Evolutionary conservation across 1,284 basidiomycete species (phyloP), one percentile per base, ranked within the genome.

Genomic region (Sporisorium graminicola): DNA sequence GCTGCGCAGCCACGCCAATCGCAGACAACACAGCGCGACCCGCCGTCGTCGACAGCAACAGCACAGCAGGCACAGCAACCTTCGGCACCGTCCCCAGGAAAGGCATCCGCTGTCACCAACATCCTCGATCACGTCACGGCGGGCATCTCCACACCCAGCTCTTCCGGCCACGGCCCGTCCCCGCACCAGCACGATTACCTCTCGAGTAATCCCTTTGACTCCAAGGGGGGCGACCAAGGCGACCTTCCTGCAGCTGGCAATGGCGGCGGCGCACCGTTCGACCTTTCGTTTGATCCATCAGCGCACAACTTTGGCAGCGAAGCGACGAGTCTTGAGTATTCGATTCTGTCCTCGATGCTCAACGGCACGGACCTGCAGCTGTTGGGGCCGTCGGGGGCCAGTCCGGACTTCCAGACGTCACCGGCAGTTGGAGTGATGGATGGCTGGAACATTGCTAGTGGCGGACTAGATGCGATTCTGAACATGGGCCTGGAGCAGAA

Each of bases 311-410:
- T 94, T 85, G 92, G 91, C 54, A 93, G 93, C 46, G 93, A 94
- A 85, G 92, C 92, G 18, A 93, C 93, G 16, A 94, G 94, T 85
- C 88, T 95, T 67, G 94, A 96, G 84, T 95, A 95, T 86, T 93
- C 93, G 52, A 94, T 95, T 70, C 89, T 96, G 8, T 93, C 92
- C 37, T 91, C 92, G n/a, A 95, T 96, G 86, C 89, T 96, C 43
- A 84, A 85, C 44, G 83, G 82, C 14, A 77, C 82, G 18, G 84
- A 85, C 44, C 64, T 78, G 29, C 55, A 63, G 2, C 50, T 79
- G 44, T 40, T 81, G 18, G 77, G 74, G 9, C 58, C 74, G 5
- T 59, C 64, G n/a, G 53, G 67, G 12, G 80, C 74, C 3, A 80
- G 78, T 50, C 80, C 80, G 0, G 80, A 81, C 29, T 65, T 76